Conservation (phyloP, 495 filamentous ascomycete genomes). For the Penicillium riverlandense region DNA sequence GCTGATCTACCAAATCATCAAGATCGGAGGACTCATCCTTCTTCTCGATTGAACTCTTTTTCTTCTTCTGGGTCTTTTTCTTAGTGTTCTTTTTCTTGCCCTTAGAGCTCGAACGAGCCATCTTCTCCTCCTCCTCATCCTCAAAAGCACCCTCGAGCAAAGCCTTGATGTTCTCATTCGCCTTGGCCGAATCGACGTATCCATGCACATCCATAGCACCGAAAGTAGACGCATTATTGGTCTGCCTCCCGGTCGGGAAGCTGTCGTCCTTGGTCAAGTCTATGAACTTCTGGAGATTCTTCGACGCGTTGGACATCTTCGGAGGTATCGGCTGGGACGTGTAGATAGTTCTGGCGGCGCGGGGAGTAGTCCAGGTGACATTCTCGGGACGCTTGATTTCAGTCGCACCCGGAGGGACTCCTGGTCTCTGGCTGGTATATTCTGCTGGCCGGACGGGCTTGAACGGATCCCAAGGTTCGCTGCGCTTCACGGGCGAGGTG, state of each 20-base stretch:
- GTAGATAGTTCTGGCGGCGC: conserved; percentile 33
- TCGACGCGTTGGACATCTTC: conserved; percentile 24
- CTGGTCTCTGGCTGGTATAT: conserved; percentile 26
- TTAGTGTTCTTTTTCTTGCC: conserved; percentile 42
- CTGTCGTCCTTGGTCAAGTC: conserved; percentile 34
- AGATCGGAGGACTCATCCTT: conserved; percentile 28
- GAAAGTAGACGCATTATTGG: conserved; percentile 23
- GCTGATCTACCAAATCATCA: conserved; percentile 51
- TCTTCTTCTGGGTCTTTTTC: conserved; percentile 26
- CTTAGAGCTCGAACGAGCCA: conserved; percentile 32
- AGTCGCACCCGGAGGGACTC: conserved; percentile 21
- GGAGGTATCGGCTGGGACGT: conserved; percentile 34
- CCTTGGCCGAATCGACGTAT: conserved; percentile 71
- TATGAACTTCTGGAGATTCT: conserved; percentile 36
- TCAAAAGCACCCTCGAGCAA: conserved; percentile 82
- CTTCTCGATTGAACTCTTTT: conserved; percentile 31
- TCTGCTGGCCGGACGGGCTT: conserved; percentile 35
- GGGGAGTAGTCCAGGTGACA: conserved; percentile 30
- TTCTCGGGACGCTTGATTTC: conserved; percentile 42
- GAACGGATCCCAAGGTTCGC: conserved; percentile 34
- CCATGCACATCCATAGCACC: conserved; percentile 49
- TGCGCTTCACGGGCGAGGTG: conserved; percentile 18
- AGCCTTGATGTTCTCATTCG: conserved; percentile 79
- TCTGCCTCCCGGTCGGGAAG: conserved; percentile 13
- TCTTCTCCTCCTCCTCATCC: conserved; percentile 59